Percentiles rank a stretch among this genome's conserved stretches.
Evolutionary conservation across 2,329 filamentous ascomycete species (phyloP).

Genomic region (Fusarium torulosum): DNA sequence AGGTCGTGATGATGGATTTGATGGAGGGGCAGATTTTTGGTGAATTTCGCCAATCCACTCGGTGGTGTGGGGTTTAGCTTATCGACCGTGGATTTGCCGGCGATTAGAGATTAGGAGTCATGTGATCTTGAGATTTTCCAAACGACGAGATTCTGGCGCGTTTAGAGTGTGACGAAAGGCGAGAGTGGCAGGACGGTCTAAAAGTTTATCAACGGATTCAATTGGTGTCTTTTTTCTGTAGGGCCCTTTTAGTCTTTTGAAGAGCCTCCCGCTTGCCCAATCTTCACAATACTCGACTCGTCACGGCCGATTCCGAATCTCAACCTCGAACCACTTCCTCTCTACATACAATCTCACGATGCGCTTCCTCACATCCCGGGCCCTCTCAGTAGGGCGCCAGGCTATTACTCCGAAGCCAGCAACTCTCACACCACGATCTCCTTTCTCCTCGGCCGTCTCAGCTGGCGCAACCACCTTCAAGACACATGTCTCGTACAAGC

Average conservation of each 20-base stretch:
- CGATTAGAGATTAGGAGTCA: constrained; percentile 48
- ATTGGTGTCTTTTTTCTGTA: constrained; percentile 22
- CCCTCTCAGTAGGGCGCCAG: constrained; percentile 42
- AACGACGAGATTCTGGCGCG: constrained; percentile 38
- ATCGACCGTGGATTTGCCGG: constrained; percentile 53
- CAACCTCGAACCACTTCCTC: constrained; percentile 11
- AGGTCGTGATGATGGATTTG: constrained; percentile 43
- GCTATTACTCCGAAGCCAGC: constrained; percentile 27
- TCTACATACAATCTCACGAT: constrained; percentile 39
- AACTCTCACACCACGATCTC: constrained; percentile 26
- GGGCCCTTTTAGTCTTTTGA: neutral
- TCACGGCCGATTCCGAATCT: constrained; percentile 6
- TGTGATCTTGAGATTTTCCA: constrained; percentile 55
- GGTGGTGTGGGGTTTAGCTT: constrained; percentile 53
- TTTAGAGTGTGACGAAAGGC: constrained; percentile 28
- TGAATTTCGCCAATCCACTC: constrained; percentile 57
- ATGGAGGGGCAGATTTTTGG: constrained; percentile 60
- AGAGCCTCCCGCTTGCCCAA: too few species aligned
- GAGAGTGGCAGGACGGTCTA: constrained; percentile 23
- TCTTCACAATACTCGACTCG: neutral
- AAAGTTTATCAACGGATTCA: constrained; percentile 12
- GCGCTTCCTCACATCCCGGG: constrained; percentile 45
- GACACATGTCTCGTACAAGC: constrained; percentile 41
- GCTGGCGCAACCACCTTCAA: constrained; percentile 42
- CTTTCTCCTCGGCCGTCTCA: constrained; percentile 34